Base-by-base conservation (phyloP, 2,329 filamentous ascomycete species). In the Apiospora aurea region DNA sequence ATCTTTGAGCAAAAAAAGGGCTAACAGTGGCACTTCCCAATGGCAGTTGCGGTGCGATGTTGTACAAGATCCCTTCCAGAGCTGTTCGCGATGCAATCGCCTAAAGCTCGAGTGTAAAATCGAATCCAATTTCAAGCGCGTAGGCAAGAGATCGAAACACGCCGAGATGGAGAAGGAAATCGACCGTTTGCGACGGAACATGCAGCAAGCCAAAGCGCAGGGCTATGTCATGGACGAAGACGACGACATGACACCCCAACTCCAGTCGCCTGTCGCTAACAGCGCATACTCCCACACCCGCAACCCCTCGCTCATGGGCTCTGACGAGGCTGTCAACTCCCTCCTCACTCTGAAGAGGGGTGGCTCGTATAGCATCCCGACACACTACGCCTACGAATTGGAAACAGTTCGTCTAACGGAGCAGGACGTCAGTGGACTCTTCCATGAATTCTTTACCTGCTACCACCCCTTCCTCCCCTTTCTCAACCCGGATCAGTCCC, bases 141-240 rank as follows among this genome's bases (percentile, higher is more conserved):
- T 95, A 24, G 92, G 93, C 74, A 96, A 96, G 85, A 89, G 93
- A 57, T 93, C 90, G 75, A 93, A 94, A 80, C 93, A 96, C 82
- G 93, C 93, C 78, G 93, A 95, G 83, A 95, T 95, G 93, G 93
- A 94, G 80, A 93, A 91, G 82, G 92, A 95, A 81, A 93, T 95
- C 78, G 92, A 94, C 72, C 89, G 86, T 74, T 82, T 92, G 75
- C 88, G 91, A 69, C 87, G 90, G 66, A 89, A 86, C 77, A 85
- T 93, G 73, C 84, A 88, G 71, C 85, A 87, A 74, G 91, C 91
- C 72, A 87, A 89, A 77, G 78, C 85, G 26, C 88, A 91, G 76
- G 90, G 90, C 72, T 91, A 85, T 75, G 78, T 85, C 18, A 76
- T 88, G 41, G 83, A 87, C 4, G 88, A 88, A 26, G 87, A 90